Evolutionary conservation across 129 eudicot genomes (phyloP).

Genomic region (Dittrichia graveolens): DNA sequence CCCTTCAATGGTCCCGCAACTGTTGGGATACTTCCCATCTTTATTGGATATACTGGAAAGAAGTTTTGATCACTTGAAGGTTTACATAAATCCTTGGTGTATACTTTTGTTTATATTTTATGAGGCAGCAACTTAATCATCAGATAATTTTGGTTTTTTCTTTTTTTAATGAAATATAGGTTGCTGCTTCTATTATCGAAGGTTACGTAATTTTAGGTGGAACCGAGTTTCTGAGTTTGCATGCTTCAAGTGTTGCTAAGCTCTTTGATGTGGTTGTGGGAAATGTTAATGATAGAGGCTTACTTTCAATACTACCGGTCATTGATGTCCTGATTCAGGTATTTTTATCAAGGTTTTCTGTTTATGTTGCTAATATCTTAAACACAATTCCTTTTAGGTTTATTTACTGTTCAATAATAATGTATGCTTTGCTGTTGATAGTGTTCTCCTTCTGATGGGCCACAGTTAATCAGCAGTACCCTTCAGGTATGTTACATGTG

Average conservation of each 20-base stretch:
- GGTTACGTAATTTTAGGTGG: constrained; percentile 83
- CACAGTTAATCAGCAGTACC: constrained; percentile 77
- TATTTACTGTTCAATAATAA: constrained; percentile 3
- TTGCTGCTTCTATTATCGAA: constrained; percentile 79
- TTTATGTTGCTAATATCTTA: background rate
- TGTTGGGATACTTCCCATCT: constrained; percentile 67
- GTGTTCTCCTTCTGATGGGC: constrained; percentile 92
- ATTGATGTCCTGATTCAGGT: constrained; percentile 90
- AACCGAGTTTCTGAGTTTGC: constrained; percentile 71
- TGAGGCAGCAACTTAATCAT: constrained; percentile 5
- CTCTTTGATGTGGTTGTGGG: constrained; percentile 79
- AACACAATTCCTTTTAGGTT: background rate
- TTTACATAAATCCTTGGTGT: constrained; percentile 16
- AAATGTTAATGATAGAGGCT: constrained; percentile 82
- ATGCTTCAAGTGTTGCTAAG: constrained; percentile 75
- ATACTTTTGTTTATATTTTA: background rate
- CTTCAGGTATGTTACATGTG: constrained; percentile 61
- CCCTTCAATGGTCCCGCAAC: constrained; percentile 73
- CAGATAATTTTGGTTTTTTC: background rate
- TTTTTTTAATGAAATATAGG: constrained; percentile 42
- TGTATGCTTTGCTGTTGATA: constrained; percentile 38
- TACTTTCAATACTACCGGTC: constrained; percentile 83
- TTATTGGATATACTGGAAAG: constrained; percentile 86
- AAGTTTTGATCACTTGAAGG: constrained; percentile 91
- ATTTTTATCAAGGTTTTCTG: constrained; percentile 32